Base-by-base conservation (phyloP, 108 stramenopile genomes). In the Skeletonema menzelii region DNA sequence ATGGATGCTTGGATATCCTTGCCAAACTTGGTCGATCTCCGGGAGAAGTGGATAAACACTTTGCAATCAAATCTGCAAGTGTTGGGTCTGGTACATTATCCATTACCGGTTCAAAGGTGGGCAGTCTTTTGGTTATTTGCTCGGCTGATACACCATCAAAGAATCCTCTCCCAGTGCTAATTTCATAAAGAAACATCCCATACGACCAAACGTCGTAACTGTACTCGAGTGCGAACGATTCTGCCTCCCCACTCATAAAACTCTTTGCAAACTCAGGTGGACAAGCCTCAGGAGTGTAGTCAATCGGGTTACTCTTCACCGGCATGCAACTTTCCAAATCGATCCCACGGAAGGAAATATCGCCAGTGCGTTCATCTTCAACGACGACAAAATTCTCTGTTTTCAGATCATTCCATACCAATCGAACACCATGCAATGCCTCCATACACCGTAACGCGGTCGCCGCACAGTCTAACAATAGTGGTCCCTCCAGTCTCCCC, bases 371-470 rank as follows among this genome's bases (percentile, higher is more conserved):
- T 35, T 79, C 75, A 73, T 83, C 81, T 53, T 76, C 46, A 28
- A 86, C 79, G 3, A 93, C 88, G 10, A 96, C 90, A 75, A 96
- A 92, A 65, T 96, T 96, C 63, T 96, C 95, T 26, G 89, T 87
- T 67, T 96, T 96, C 59, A 93, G 65, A 70, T 96, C 95, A 27
- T 92, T 96, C 95, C 95, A 96, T 11, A 96, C 95, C 59, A 96
- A 63, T 31, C 79, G 74, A 2, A 86, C 83, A 24, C 72, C 71
- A 73, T 93, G 91, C 56, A 93, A 56, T 0, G 87, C 91, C 66
- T 93, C 87, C 27, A 93, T 72, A 58, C 91, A 93, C 60, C 80
- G 85, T 11, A 88, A 74, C 15, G 86, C 92, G 32, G 92, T 87
- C 12, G 80, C 34, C 8, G 88, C 88, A 40, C 87, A 88, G 63